These are phyloP conservation scores for Salix exigua DNA, from an alignment of 345 rosid genomes.

Conservation along the genomic window DNA sequence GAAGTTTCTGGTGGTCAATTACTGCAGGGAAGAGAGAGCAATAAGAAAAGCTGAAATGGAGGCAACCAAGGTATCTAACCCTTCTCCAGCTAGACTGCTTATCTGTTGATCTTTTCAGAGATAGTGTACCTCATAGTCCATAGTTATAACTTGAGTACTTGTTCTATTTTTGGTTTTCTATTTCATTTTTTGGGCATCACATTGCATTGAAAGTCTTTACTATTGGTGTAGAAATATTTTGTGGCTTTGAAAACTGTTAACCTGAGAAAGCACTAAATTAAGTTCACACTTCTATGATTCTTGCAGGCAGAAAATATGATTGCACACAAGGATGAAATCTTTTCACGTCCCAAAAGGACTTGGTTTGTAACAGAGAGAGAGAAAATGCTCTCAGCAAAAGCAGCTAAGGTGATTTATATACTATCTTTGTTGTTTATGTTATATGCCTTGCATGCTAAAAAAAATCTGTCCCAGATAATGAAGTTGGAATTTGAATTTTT, in stretches of 20 bases:
- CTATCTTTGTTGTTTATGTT: not conserved
- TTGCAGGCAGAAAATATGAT: slow-evolving; percentile 92
- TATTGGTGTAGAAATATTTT: not conserved
- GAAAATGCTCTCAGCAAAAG: slow-evolving; percentile 66
- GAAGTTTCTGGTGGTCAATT: slow-evolving; percentile 20
- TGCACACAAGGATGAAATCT: slow-evolving; percentile 76
- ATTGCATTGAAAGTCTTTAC: not conserved
- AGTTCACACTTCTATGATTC: slow-evolving; percentile 13
- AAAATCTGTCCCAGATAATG: not conserved
- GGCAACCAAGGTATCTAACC: slow-evolving; percentile 66
- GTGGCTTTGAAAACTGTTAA: not conserved
- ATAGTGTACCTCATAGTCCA: not conserved
- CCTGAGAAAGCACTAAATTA: not conserved
- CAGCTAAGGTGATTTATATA: slow-evolving; percentile 50
- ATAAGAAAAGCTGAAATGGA: slow-evolving; percentile 96
- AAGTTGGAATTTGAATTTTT: not conserved
- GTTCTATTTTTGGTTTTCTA: not conserved
- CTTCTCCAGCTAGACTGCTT: not conserved
- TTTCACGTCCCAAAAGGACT: slow-evolving; percentile 80
- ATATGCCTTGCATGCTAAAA: not conserved
- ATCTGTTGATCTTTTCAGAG: not conserved
- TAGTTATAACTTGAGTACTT: not conserved
- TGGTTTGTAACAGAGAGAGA: slow-evolving; percentile 92
- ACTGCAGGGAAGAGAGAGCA: slow-evolving; percentile 78
- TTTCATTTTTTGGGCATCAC: not conserved